Evolutionary conservation across 805 yeast species (phyloP), one percentile per base, ranked within the genome.

Genomic region (Candida anglica): DNA sequence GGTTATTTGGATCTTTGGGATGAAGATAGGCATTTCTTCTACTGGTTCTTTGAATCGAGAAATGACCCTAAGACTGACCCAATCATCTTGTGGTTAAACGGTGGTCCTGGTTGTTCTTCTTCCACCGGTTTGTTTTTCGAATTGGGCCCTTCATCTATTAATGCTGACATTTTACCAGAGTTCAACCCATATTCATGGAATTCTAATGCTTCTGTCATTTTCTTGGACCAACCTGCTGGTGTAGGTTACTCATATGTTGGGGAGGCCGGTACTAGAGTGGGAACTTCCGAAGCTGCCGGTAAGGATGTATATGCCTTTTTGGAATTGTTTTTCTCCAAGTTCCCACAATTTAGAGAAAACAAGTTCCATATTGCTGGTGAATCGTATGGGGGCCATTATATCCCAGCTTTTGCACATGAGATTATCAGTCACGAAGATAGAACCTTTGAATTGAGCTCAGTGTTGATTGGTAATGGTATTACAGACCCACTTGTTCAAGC

Each of bases 41-140:
- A 80, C 68, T 88, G 95, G 95, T 81, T 82, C 50, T 91, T 91
- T 47, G 97, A 89, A 60, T 81, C 94, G 33, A 78, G 96, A 65
- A 81, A 81, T 50, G 87, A 86, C 56, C 97, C 97, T 3, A 62
- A 58, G 34, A 85, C 68, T 34, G 97, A 91, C 59, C 97, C 97
- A 2, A 72, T 88, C 14, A 73, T 91, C 36, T 69, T 91, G 46
- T 88, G 96, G 97, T 69, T 89, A 48, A 89, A 89, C 54, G 97
- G 97, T 43, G 96, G 97, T 5, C 97, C 97, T 23, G 97, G 97
- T 9, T 89, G 97, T 56, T 86, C 96, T 0, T 86, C 96, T 1
- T 63, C 86, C 54, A 86, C 94, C 21, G 97, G 97, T 6, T 66
- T 89, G 38, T 77, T 91, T 48, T 87, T 89, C 52, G 98, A 91